Evolutionary conservation across 176 grass and related monocot species (phyloP), one percentile per base, ranked within the genome.

Genomic region (Secale cereale): DNA sequence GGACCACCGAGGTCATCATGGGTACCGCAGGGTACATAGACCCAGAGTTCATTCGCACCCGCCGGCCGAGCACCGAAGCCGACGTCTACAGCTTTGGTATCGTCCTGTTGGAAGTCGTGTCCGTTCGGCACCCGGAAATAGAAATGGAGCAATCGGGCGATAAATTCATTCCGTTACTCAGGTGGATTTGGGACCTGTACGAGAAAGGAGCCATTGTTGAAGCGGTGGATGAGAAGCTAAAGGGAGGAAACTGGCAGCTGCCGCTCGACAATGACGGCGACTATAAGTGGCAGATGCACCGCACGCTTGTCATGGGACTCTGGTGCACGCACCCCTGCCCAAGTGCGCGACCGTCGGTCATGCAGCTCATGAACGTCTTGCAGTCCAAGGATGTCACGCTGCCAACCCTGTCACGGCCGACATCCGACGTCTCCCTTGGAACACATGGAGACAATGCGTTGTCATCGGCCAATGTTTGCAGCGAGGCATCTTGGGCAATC

Each of bases 321-420:
- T 41, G 10, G 40, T 41, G 40, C 40, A 11, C 8, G 39, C 39
- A 36, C 35, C 35, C 35, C 1, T 8, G 40, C 63, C 84, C 19
- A 61, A 69, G 82, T 85, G 13, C 73, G 90, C 35, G 35, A 8
- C 90, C 83, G 10, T 40, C 76, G 5, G 59, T 78, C 1, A 32
- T 9, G 31, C 56, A 62, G 22, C 22, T 31, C 22, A 27, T 78
- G 76, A 59, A n/a, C 20, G 22, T 61, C 5, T 57, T 78, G 56
- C 56, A 78, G 10, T 78, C 76, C 6, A 12, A 62, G 11, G 76
- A 52, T 15, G 43, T 52, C 23, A 52, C 43, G 15, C 7, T 52
- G 43, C 70, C 70, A 3, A 37, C 45, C 30, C 70, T 74, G 23
- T 28, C 67, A 17, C 9, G 36, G 70, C 39, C 3, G 6, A 0